A percentile compares a stretch with the other conserved stretches of the same genome.
Conservation (phyloP, 2,329 filamentous ascomycete genomes). For the Xylogone sp. region DNA sequence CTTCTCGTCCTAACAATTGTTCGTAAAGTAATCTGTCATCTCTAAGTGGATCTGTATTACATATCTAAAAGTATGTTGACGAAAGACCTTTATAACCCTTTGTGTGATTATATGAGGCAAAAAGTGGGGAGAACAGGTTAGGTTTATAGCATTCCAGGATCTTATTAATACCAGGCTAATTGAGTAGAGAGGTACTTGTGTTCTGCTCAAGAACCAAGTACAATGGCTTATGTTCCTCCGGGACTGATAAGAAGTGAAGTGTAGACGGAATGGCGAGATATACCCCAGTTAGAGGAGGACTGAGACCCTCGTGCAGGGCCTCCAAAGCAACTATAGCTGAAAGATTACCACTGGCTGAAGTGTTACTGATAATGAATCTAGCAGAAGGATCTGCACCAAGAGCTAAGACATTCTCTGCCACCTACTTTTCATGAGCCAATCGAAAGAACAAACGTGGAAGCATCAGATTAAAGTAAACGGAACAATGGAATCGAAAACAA, state of each 20-base stretch:
- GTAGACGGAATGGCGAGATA: constrained; percentile 39
- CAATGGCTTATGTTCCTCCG: constrained; percentile 33
- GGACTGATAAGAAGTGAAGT: constrained; percentile 5
- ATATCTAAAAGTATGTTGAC: constrained; percentile 45
- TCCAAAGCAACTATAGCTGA: constrained; percentile 34
- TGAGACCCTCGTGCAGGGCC: constrained; percentile 35
- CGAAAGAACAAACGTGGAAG: no score
- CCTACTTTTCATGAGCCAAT: no score
- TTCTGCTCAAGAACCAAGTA: constrained; percentile 40
- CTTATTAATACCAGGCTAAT: constrained; percentile 19
- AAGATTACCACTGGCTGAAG: constrained; percentile 42
- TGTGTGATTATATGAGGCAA: constrained; percentile 29
- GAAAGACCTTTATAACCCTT: constrained; percentile 34
- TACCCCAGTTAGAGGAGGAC: constrained; percentile 44
- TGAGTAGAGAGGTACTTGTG: constrained; percentile 31
- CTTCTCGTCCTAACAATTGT: constrained; percentile 37
- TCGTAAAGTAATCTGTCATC: constrained; percentile 53
- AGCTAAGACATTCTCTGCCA: constrained; percentile 27
- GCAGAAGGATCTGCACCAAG: constrained; percentile 29
- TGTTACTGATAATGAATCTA: constrained; percentile 45
- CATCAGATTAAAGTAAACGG: no score
- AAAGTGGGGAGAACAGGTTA: constrained; percentile 25
- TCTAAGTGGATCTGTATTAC: constrained; percentile 44
- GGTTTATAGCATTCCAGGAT: constrained; percentile 26
- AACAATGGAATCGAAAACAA: no score